Base-by-base conservation (phyloP, 441 rosid species). In the Pelargonium australe region DNA sequence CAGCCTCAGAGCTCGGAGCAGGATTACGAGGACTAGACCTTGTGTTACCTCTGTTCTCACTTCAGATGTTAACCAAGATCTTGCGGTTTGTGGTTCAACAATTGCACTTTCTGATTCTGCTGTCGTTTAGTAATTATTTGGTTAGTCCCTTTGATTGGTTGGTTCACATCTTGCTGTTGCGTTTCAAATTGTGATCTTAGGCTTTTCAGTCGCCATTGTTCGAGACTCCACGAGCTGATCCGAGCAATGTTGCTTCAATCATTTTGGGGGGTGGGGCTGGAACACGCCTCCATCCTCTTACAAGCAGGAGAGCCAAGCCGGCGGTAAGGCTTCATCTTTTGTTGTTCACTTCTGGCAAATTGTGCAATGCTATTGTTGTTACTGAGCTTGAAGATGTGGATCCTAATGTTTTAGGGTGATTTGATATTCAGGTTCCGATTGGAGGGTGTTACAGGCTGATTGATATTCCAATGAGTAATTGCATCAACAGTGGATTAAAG, bases 211-310 rank as follows among this genome's bases (percentile, higher is more conserved):
- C 37, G 16, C 65, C 72, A 2, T 31, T 17, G 11, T 40, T 73
- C 9, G 68, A 63, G 67, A 68, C 72, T 16, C 51, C 76, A 4
- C 64, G 68, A 53, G 72, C 76, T 2, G 69, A 73, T 69, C 76
- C 76, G 3, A 68, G 58, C 55, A 68, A 65, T 57, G 69, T 73
- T 13, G 76, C 75, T 72, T 72, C 75, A 2, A 67, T 72, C 47
- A 67, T 72, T 44, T 47, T 72, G 63, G 75, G 75, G 1, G 75
- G 75, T 44, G 75, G 75, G 17, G 75, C 75, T 16, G 75, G 75
- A 20, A 72, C 75, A 4, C 72, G 76, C 7, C 76, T 73, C 20
- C 68, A 63, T 68, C 76, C 76, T 41, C 76, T 73, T 58, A 73
- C 76, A 57, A 73, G 76, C 44, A 14, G 69, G 17, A 64, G 76